Evolutionary conservation across 2,329 filamentous ascomycete species (phyloP).

Genomic region (Karstenula rhodostoma): DNA sequence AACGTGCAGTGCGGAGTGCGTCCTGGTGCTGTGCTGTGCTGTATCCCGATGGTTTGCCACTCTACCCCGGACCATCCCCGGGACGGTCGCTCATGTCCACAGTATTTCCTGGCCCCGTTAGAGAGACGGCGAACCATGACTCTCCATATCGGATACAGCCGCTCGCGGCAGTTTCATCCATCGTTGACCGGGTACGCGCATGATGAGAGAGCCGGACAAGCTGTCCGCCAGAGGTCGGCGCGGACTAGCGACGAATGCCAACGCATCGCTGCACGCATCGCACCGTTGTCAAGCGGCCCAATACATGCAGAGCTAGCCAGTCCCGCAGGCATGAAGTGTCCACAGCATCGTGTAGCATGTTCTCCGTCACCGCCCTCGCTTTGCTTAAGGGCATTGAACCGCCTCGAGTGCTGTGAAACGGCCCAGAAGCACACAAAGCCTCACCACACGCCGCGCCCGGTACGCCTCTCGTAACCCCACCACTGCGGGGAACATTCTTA

Average conservation of each 20-base stretch:
- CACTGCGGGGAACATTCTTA: neutral
- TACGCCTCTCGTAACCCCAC: constrained; percentile 13
- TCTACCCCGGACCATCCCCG: neutral
- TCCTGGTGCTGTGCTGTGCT: too few relatives aligned
- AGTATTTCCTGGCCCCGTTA: neutral
- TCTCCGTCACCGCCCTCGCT: constrained; percentile 47
- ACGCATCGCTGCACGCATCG: constrained; percentile 45
- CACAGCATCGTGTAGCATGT: constrained; percentile 49
- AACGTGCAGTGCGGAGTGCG: neutral
- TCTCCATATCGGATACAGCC: neutral
- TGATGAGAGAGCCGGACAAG: constrained; percentile 16
- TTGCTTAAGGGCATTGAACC: constrained; percentile 31
- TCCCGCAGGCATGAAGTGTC: constrained; percentile 30
- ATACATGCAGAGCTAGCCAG: constrained; percentile 46
- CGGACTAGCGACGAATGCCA: constrained; percentile 42
- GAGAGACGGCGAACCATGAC: neutral
- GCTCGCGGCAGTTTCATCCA: neutral
- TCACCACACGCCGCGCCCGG: constrained; percentile 18
- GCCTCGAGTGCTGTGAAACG: constrained; percentile 31
- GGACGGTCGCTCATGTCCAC: neutral
- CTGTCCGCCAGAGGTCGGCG: constrained; percentile 18
- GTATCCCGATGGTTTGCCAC: neutral
- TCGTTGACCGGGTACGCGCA: neutral
- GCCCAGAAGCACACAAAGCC: constrained; percentile 24
- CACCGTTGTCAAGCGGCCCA: constrained; percentile 36